phyloP scores from a whole-genome alignment of 169 alveolate genomes.

The Pseudocohnilembus persalinus region DNA sequence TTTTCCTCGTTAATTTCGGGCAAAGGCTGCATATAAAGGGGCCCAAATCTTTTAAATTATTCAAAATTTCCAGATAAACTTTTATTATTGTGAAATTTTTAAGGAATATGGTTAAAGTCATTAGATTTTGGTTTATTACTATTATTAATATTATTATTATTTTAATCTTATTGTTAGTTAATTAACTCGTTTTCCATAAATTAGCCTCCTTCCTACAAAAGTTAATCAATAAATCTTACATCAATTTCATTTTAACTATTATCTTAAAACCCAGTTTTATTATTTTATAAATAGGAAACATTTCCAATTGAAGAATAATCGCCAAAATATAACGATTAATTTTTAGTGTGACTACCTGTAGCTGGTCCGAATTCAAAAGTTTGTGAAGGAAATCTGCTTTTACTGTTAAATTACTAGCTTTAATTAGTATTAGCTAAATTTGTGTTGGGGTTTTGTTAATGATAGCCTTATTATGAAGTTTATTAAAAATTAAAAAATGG shows the following conservation, averaged over 20 bases:
- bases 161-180: not conserved
- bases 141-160: too few relatives aligned
- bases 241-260: too few relatives aligned
- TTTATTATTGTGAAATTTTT: too few relatives aligned
- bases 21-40: not conserved
- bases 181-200: too few relatives aligned
- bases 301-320: slow-evolving; percentile 4
- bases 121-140: not conserved
- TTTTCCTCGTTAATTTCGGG: not conserved
- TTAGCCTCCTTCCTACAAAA: slow-evolving; percentile 23
- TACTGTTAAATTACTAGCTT: not conserved
- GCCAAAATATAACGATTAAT: not conserved
- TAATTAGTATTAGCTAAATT: not conserved
- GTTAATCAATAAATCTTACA: slow-evolving; percentile 46
- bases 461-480: not conserved
- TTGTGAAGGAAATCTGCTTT: slow-evolving; percentile 30
- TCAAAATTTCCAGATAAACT: not conserved
- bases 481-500: not conserved
- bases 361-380: slow-evolving; percentile 21
- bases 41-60: not conserved
- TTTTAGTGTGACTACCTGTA: slow-evolving; percentile 4
- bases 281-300: slow-evolving; percentile 7
- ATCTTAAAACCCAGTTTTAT: too few relatives aligned
- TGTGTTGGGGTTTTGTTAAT: not conserved
- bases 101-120: not conserved